Conservation (phyloP, 139 green algal genomes). For the Tetraselmis striata region DNA sequence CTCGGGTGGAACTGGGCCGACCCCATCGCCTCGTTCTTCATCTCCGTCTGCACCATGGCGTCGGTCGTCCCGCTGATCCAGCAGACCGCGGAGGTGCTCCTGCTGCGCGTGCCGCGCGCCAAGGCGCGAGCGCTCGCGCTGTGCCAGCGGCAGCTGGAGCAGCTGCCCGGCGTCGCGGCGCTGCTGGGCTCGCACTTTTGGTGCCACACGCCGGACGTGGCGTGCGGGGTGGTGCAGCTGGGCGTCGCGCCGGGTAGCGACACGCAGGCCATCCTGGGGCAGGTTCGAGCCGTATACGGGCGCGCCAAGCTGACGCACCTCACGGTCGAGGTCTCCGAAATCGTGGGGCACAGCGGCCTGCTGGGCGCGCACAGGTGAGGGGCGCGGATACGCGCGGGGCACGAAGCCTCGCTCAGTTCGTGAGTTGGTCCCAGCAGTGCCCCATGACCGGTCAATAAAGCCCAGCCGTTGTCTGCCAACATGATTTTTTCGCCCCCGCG, state of each 20-base stretch:
- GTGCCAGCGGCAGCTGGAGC: not conserved
- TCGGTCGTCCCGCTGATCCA: not conserved
- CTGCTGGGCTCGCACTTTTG: not conserved
- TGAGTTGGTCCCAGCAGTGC: no score
- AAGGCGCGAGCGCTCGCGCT: not conserved
- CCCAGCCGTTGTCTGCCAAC: no score
- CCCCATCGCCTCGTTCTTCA: slow-evolving; percentile 15
- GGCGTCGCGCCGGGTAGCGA: not conserved
- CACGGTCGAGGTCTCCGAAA: not conserved
- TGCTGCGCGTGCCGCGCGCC: not conserved
- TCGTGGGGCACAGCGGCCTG: not conserved
- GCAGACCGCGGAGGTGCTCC: slow-evolving; percentile 2
- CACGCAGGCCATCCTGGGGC: not conserved
- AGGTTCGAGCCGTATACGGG: not conserved
- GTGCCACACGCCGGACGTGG: not conserved
- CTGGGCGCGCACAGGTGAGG: no score
- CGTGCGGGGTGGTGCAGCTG: not conserved
- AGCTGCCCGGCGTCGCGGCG: not conserved
- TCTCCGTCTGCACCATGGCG: not conserved
- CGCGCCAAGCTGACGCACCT: not conserved
- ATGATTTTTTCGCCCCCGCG: no score
- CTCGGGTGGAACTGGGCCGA: slow-evolving; percentile 34
- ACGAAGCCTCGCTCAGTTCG: no score
- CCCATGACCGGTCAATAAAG: no score
- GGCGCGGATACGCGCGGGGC: no score